Percentiles rank a stretch among this genome's conserved stretches.
Evolutionary conservation across 306 rosid genomes (phyloP).

Genomic region (Comarum palustre): DNA sequence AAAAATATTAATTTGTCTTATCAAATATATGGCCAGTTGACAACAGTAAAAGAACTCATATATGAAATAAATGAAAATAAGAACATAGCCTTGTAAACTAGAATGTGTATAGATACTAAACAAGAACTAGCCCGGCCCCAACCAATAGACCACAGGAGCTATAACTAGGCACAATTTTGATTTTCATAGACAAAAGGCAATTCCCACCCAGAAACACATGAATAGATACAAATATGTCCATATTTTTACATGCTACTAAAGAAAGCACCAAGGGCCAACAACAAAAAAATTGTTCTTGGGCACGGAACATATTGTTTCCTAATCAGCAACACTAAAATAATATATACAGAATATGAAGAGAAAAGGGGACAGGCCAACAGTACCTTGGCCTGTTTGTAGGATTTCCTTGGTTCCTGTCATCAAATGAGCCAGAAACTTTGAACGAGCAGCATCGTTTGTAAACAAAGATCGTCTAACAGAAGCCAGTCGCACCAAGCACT

Average conservation of each 20-base stretch:
- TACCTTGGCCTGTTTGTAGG: constrained; percentile 98
- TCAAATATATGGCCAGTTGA: constrained; percentile 11
- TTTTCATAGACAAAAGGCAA: background rate
- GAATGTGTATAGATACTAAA: background rate
- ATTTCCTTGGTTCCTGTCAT: constrained; percentile 99
- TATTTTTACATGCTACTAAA: background rate
- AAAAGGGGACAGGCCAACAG: constrained; percentile 43
- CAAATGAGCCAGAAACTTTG: constrained; percentile 95
- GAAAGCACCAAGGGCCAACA: background rate
- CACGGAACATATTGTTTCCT: constrained; percentile 1
- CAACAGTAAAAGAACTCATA: background rate
- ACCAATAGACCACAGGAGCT: background rate
- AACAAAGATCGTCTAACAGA: constrained; percentile 98
- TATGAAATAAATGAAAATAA: background rate
- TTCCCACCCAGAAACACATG: constrained; percentile 7
- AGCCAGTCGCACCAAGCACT: constrained; percentile 99
- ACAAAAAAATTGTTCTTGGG: background rate
- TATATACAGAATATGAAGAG: background rate
- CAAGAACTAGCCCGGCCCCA: background rate
- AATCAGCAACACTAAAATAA: constrained; percentile 21
- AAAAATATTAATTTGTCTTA: constrained; percentile 12
- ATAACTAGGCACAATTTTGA: background rate
- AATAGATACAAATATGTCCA: background rate
- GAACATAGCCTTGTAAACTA: background rate
- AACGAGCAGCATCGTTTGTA: constrained; percentile 94